These are phyloP conservation scores for Leishmania guyanensis DNA, from an alignment of 208 protist species.

Conservation along the genomic window DNA sequence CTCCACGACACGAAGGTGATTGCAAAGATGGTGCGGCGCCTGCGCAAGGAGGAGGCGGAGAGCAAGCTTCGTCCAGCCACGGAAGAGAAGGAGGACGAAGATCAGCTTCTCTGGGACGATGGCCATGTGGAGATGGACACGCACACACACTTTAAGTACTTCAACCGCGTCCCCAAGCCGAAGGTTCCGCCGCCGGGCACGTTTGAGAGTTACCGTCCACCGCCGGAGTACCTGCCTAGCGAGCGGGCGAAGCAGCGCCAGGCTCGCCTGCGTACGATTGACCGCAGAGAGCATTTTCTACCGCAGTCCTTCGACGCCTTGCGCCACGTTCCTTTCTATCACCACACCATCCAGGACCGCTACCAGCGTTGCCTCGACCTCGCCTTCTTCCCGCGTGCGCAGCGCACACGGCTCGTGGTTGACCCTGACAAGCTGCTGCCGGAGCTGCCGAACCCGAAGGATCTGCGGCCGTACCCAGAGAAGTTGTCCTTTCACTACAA, in stretches of 20 bases:
- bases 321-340: slow-evolving; percentile 96
- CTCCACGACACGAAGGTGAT: slow-evolving; percentile 92
- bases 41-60: slow-evolving; percentile 63
- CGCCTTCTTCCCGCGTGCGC: slow-evolving; percentile 96
- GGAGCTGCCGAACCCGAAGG: slow-evolving; percentile 96
- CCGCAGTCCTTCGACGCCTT: slow-evolving; percentile 93
- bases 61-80: slow-evolving; percentile 32
- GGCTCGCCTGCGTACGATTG: slow-evolving; percentile 85
- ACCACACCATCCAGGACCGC: slow-evolving; percentile 96
- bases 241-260: slow-evolving; percentile 90
- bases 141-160: slow-evolving; percentile 88
- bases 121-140: slow-evolving; percentile 86
- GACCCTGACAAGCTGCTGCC: slow-evolving; percentile 97
- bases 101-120: slow-evolving; percentile 83
- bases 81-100: slow-evolving; percentile 32
- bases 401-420: slow-evolving; percentile 91
- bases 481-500: slow-evolving; percentile 95
- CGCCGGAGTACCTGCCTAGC: slow-evolving; percentile 96
- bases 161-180: slow-evolving; percentile 83
- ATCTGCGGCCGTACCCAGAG: slow-evolving; percentile 99
- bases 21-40: slow-evolving; percentile 87
- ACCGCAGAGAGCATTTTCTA: slow-evolving; percentile 94
- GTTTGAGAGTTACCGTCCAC: slow-evolving; percentile 98
- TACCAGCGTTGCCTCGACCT: slow-evolving; percentile 99
- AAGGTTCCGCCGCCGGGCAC: slow-evolving; percentile 91